Evolutionary conservation across 495 filamentous ascomycete species (phyloP).

Genomic region (Umbilicaria muhlenbergii): DNA sequence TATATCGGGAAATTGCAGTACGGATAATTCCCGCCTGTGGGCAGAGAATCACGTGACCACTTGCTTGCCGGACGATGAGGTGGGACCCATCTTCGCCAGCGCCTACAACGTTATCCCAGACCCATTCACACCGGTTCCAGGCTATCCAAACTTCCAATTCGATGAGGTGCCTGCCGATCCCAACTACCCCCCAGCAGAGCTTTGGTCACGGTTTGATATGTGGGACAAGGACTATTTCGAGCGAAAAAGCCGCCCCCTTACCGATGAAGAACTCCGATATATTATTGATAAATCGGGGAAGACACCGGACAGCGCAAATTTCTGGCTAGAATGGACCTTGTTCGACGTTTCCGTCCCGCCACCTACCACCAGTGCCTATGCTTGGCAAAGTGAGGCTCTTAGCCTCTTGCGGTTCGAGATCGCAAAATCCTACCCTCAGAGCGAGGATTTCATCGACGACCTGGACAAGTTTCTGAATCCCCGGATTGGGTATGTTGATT

Average conservation of each 20-base stretch:
- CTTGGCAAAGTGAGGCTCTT: too few species aligned
- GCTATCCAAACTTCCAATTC: conserved; percentile 1
- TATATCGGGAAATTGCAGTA: conserved; percentile 6
- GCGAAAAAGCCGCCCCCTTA: background rate
- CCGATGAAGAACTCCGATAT: background rate
- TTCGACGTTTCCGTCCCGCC: too few species aligned
- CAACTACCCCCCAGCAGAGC: background rate
- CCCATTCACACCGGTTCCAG: background rate
- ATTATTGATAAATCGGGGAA: background rate
- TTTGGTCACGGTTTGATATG: conserved; percentile 2
- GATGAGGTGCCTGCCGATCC: conserved; percentile 1
- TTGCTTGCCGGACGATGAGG: background rate
- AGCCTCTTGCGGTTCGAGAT: too few species aligned
- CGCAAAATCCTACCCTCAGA: too few species aligned
- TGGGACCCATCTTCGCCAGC: background rate
- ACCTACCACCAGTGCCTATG: too few species aligned
- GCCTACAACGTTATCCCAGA: conserved; percentile 2
- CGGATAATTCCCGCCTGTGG: conserved; percentile 6
- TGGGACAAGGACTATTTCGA: background rate
- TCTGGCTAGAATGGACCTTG: background rate
- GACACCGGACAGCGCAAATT: background rate
- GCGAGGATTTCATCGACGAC: background rate
- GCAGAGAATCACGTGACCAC: background rate
- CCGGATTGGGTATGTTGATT: conserved; percentile 2
- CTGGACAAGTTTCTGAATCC: conserved; percentile 3